phyloP scores from a whole-genome alignment of 2,329 filamentous ascomycete genomes.

The Trichoderma guizhouense region DNA sequence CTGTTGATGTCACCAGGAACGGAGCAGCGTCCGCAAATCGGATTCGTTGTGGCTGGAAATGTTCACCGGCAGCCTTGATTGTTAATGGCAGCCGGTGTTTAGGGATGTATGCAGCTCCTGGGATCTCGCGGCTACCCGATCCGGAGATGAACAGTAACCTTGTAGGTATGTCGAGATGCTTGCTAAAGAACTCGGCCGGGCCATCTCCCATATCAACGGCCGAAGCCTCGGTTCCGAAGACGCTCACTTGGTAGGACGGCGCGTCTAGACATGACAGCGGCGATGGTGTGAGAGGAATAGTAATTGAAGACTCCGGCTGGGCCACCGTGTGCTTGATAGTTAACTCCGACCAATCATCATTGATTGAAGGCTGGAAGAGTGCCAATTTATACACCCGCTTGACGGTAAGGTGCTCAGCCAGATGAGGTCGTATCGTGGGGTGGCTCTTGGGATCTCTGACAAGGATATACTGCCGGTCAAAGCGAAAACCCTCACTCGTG shows the following conservation, averaged over 20 bases:
- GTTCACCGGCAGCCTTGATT: slow-evolving; percentile 13
- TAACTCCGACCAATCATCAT: slow-evolving; percentile 23
- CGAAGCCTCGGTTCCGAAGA: slow-evolving; percentile 22
- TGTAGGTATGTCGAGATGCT: slow-evolving; percentile 21
- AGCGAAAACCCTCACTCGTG: slow-evolving; percentile 23
- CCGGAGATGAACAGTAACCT: slow-evolving; percentile 20
- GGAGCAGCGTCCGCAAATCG: slow-evolving; percentile 23
- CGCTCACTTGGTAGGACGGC: slow-evolving; percentile 20
- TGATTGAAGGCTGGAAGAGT: slow-evolving; percentile 22
- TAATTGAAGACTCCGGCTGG: slow-evolving; percentile 19
- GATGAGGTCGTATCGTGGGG: slow-evolving; percentile 9
- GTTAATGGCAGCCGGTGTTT: slow-evolving; percentile 17
- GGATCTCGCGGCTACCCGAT: slow-evolving; percentile 20
- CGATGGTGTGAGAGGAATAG: slow-evolving; percentile 22
- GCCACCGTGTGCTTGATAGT: slow-evolving; percentile 19
- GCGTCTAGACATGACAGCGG: slow-evolving; percentile 19
- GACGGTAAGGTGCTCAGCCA: slow-evolving; percentile 22
- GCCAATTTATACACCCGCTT: slow-evolving; percentile 20
- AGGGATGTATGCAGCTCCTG: slow-evolving; percentile 20
- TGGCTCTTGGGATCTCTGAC: slow-evolving; percentile 18
- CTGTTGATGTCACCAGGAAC: slow-evolving; percentile 21
- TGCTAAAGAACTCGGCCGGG: slow-evolving; percentile 21
- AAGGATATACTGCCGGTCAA: slow-evolving; percentile 23
- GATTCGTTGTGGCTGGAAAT: slow-evolving; percentile 20
- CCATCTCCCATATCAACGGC: slow-evolving; percentile 23